Percentiles rank a stretch among this genome's conserved stretches.
Evolutionary conservation across 1,284 basidiomycete genomes (phyloP).

Genomic region (Pyrrhoderma noxium): DNA sequence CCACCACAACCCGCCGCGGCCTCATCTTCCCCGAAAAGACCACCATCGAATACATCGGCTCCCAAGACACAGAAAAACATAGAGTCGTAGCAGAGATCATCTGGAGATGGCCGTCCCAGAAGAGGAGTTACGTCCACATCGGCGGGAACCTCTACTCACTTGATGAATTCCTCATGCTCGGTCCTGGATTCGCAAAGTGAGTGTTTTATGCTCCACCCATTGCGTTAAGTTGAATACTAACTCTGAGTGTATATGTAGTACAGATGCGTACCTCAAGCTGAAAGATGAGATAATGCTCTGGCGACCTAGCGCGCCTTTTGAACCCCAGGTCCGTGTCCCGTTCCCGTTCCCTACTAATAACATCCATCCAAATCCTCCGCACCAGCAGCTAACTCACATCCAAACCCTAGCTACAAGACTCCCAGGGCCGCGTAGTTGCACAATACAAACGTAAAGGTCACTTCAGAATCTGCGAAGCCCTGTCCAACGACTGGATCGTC

Average conservation of each 20-base stretch:
- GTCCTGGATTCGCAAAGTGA: slow-evolving; percentile 5
- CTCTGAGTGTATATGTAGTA: too few relatives aligned
- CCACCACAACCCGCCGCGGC: background rate
- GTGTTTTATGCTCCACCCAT: background rate
- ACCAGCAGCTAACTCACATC: too few relatives aligned
- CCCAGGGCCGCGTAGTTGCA: too few relatives aligned
- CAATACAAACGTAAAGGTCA: background rate
- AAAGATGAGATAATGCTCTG: too few relatives aligned
- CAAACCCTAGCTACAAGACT: too few relatives aligned
- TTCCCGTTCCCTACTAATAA: too few relatives aligned
- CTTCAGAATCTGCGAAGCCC: background rate
- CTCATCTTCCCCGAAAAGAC: slow-evolving; percentile 5
- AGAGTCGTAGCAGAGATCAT: background rate
- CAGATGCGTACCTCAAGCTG: too few relatives aligned
- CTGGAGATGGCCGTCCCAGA: slow-evolving; percentile 4
- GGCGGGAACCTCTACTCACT: slow-evolving; percentile 2
- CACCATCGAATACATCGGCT: background rate
- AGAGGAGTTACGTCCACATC: slow-evolving; percentile 2
- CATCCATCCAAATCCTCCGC: too few relatives aligned
- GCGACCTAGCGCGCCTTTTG: too few relatives aligned
- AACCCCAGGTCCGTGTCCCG: too few relatives aligned
- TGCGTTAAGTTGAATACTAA: too few relatives aligned
- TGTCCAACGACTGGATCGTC: background rate
- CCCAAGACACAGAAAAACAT: background rate
- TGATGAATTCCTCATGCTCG: background rate